phyloP scores from a whole-genome alignment of 2,329 filamentous ascomycete species.

The Cordyceps cicadae region DNA sequence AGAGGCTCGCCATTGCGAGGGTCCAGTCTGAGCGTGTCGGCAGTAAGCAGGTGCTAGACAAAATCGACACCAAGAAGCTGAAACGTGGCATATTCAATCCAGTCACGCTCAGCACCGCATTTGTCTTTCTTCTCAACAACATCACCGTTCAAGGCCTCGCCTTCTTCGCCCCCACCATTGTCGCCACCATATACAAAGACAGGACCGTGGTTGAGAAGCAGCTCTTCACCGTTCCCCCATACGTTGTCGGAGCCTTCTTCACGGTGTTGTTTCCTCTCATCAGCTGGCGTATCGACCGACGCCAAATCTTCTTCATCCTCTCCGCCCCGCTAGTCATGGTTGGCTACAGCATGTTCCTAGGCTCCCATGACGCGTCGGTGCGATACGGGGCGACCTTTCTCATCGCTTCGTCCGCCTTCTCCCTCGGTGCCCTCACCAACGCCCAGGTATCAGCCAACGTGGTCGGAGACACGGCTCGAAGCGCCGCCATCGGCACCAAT shows the following conservation, averaged over 20 bases:
- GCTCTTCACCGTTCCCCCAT: conserved; percentile 62
- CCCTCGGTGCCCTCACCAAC: conserved; percentile 56
- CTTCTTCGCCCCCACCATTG: conserved; percentile 63
- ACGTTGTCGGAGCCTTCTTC: conserved; percentile 60
- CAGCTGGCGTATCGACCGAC: conserved; percentile 51
- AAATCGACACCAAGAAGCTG: conserved; percentile 50
- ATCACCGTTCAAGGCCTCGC: conserved; percentile 64
- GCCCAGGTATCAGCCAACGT: conserved; percentile 63
- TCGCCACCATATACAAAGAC: conserved; percentile 56
- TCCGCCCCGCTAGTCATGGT: conserved; percentile 56
- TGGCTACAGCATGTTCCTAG: conserved; percentile 65
- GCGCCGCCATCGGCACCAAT: conserved; percentile 56
- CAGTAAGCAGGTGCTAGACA: conserved; percentile 55
- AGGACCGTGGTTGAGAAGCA: conserved; percentile 52
- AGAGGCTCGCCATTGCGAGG: conserved; percentile 55
- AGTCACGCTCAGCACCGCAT: conserved; percentile 45
- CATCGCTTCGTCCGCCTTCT: conserved; percentile 55
- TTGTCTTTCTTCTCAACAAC: conserved; percentile 58
- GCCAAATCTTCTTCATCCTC: conserved; percentile 52
- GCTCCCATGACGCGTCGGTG: conserved; percentile 39
- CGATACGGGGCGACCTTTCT: conserved; percentile 66
- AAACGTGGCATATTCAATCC: conserved; percentile 56
- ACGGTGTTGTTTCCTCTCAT: conserved; percentile 53
- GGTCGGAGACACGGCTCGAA: conserved; percentile 60
- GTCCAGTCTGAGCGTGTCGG: conserved; percentile 61